A percentile compares a stretch with the other conserved stretches of the same genome.
These are phyloP conservation scores for Penicillium subrubescens DNA, from an alignment of 495 filamentous ascomycete genomes.

Conservation along the genomic window DNA sequence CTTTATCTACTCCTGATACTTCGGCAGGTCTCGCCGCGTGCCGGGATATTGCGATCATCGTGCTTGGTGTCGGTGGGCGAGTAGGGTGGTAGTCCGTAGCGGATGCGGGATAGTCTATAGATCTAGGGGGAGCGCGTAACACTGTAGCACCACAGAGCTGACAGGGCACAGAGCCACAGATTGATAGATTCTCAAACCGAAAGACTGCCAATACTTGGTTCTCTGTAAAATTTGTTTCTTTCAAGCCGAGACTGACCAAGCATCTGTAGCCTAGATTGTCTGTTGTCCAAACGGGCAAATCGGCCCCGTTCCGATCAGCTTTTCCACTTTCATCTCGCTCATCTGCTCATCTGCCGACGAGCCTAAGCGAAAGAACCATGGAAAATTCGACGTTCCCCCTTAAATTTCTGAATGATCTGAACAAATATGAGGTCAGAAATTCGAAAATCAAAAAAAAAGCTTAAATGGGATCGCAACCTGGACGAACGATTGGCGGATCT, in stretches of 20 bases:
- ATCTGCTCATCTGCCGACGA: constrained; percentile 1
- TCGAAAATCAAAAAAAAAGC: constrained; percentile 7
- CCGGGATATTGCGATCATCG: constrained; percentile 9
- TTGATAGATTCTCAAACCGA: not conserved
- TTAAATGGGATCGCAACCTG: constrained; percentile 1
- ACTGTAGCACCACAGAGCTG: not conserved
- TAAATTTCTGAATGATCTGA: not conserved
- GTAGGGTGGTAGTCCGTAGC: not conserved
- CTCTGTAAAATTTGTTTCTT: not conserved
- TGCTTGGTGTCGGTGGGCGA: not conserved
- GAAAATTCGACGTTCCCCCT: not conserved
- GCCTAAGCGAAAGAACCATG: not conserved
- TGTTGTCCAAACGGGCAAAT: not conserved
- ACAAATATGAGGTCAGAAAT: not conserved
- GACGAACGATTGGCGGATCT: not conserved
- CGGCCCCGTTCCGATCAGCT: not conserved
- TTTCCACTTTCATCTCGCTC: not conserved
- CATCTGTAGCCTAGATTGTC: not conserved
- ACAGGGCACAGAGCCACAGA: not conserved
- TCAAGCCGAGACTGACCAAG: not conserved
- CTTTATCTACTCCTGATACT: not conserved
- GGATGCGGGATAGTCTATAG: not conserved
- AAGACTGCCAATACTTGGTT: not conserved
- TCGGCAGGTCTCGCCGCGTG: not conserved
- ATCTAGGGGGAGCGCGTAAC: not conserved